Percentiles rank a stretch among this genome's conserved stretches.
phyloP scores from a whole-genome alignment of 257 asterid species.

The Oldenlandia corymbosa region DNA sequence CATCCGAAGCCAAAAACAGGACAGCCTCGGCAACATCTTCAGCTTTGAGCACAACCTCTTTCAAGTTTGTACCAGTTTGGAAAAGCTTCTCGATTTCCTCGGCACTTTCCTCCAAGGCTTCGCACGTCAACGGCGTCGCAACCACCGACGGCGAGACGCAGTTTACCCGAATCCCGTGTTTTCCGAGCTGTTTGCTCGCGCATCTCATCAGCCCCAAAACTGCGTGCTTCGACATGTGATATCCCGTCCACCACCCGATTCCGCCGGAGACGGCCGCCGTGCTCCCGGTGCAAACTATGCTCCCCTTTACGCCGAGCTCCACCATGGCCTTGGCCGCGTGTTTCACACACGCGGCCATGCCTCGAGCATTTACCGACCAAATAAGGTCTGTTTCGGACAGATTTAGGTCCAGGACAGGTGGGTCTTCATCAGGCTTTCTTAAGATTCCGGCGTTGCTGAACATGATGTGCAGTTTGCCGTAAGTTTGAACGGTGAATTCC shows the following conservation, averaged over 20 bases:
- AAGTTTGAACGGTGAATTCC: slow-evolving; percentile 13
- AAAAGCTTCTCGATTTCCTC: slow-evolving; percentile 7
- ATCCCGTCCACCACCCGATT: slow-evolving; percentile 1
- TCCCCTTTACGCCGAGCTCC: slow-evolving; percentile 13
- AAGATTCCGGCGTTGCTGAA: slow-evolving; percentile 23
- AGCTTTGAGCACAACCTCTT: not conserved
- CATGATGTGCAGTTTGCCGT: slow-evolving; percentile 23
- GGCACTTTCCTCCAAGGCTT: not conserved
- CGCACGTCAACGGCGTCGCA: slow-evolving; percentile 7
- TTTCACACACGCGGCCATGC: slow-evolving; percentile 19
- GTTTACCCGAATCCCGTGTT: slow-evolving; percentile 26
- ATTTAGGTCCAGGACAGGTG: slow-evolving; percentile 7
- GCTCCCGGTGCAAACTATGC: slow-evolving; percentile 21
- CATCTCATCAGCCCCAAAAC: slow-evolving; percentile 26
- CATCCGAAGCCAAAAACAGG: slow-evolving; percentile 14
- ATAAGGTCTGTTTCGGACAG: not conserved
- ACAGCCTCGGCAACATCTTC: slow-evolving; percentile 27
- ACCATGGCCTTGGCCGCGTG: slow-evolving; percentile 25
- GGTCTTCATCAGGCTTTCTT: not conserved
- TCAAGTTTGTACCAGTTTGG: slow-evolving; percentile 16
- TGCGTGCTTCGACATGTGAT: slow-evolving; percentile 28
- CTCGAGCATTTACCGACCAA: slow-evolving; percentile 10
- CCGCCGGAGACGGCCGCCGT: slow-evolving; percentile 17
- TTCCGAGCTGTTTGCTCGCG: slow-evolving; percentile 19
- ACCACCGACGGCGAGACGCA: slow-evolving; percentile 22